These are phyloP conservation scores for Sugiyamaella grinbergsii DNA, from an alignment of 1,139 yeast species.

Conservation along the genomic window DNA sequence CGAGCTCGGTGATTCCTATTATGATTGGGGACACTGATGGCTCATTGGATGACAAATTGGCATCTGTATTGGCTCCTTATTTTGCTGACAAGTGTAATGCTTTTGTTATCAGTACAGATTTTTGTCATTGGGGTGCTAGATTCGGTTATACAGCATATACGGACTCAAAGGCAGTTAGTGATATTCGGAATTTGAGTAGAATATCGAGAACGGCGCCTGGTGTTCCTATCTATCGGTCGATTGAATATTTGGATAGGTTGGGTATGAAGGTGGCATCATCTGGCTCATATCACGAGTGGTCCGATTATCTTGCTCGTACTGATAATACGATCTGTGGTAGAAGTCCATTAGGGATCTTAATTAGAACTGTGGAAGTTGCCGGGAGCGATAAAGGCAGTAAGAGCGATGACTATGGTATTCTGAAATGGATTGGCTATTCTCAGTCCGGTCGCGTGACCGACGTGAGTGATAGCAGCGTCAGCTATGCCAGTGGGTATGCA, in stretches of 20 bases:
- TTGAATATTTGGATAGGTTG: slow-evolving; percentile 65
- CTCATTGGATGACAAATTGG: slow-evolving; percentile 50
- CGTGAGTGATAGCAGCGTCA: slow-evolving; percentile 72
- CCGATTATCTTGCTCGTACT: slow-evolving; percentile 62
- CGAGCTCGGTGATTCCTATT: slow-evolving; percentile 68
- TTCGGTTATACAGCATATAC: slow-evolving; percentile 72
- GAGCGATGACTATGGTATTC: slow-evolving; percentile 34
- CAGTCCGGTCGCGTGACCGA: slow-evolving; percentile 66
- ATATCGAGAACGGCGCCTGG: slow-evolving; percentile 23
- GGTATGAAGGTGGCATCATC: slow-evolving; percentile 68
- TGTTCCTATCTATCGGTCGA: slow-evolving; percentile 65
- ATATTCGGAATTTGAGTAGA: slow-evolving; percentile 22
- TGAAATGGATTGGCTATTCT: slow-evolving; percentile 79
- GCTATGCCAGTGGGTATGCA: slow-evolving; percentile 85
- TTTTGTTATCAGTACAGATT: slow-evolving; percentile 84
- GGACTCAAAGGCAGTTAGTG: slow-evolving; percentile 28
- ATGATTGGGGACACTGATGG: slow-evolving; percentile 68
- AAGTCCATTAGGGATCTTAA: slow-evolving; percentile 69
- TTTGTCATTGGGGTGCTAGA: slow-evolving; percentile 93
- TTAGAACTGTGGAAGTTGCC: slow-evolving; percentile 52
- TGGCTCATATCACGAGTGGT: slow-evolving; percentile 63
- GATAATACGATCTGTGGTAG: slow-evolving; percentile 95
- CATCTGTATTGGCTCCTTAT: slow-evolving; percentile 55
- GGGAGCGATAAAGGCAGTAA: slow-evolving; percentile 24
- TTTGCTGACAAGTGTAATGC: slow-evolving; percentile 60